phyloP scores from a whole-genome alignment of 2,329 filamentous ascomycete genomes.

The Dactylellina haptotyla region DNA sequence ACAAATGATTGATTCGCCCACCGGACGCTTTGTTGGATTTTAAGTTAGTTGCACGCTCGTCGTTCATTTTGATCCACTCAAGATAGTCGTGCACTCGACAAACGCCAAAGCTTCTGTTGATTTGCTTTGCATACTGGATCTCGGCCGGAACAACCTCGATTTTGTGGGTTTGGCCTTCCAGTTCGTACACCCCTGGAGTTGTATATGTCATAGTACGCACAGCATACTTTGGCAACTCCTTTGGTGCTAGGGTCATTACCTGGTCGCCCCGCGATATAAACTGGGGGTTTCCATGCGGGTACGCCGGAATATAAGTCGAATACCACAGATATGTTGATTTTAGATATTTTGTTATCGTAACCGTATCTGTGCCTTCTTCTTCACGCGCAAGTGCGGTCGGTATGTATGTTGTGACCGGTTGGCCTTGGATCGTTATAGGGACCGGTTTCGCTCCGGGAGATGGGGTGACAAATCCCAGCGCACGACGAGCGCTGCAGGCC shows the following conservation, averaged over 20 bases:
- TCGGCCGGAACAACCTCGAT: conserved; percentile 11
- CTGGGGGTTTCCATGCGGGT: conserved; percentile 2
- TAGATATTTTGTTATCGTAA: conserved; percentile 26
- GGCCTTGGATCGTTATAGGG: conserved; percentile 34
- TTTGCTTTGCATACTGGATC: conserved; percentile 23
- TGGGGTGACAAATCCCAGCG: conserved; percentile 31
- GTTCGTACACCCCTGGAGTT: neutral
- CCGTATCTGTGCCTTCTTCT: neutral
- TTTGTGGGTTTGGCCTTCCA: conserved; percentile 13
- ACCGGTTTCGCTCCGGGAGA: conserved; percentile 28
- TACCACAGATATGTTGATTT: conserved; percentile 48
- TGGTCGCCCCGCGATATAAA: conserved; percentile 45
- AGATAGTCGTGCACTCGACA: conserved; percentile 40
- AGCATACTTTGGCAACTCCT: conserved; percentile 17
- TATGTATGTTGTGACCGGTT: conserved; percentile 38
- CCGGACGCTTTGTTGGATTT: neutral
- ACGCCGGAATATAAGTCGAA: conserved; percentile 32
- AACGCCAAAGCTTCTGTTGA: conserved; percentile 8
- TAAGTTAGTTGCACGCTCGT: conserved; percentile 6
- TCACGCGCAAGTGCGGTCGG: conserved; percentile 1
- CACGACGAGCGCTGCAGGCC: neutral
- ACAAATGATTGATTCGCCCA: neutral
- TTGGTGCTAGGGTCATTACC: conserved; percentile 13
- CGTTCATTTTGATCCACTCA: conserved; percentile 18
- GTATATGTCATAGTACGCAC: conserved; percentile 25